Base-by-base conservation (phyloP, 306 rosid species). In the Rosa lucieae region DNA sequence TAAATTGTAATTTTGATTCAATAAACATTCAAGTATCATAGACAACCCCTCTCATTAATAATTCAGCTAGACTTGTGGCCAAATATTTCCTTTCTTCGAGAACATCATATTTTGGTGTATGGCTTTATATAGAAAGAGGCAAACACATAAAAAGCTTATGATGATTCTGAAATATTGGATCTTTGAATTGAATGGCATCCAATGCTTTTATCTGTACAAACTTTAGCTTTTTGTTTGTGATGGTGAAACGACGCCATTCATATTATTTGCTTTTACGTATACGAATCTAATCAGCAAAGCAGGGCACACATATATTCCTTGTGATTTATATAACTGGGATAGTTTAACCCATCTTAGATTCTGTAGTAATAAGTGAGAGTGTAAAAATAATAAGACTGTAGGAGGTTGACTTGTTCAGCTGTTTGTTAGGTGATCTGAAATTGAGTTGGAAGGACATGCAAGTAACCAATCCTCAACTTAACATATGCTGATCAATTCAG, bases 221-320 rank as follows among this genome's bases (percentile, higher is more conserved):
- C 70, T 66, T 66, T 66, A 17, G 68, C 21, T 48, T 47, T 48
- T 8, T 48, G 26, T 1, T 32, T 72, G 62, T 29, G 40, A 62
- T 62, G 14, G 21, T 29, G 42, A 48, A 71, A 49, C 62, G 13
- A 72, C 75, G 17, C 21, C 56, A 70, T 47, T 70, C 74, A 23
- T 70, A 11, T 62, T 5, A 29, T 47, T 48, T 71, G 43, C 75
- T 71, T 48, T 71, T 47, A 42, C 12, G 0, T 53, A 18, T 53
- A 53, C 21, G 23, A 47, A 71, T 47, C 43, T 47, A 6, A 70
- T 47, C 14, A 71, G 21, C 59, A 71, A 44, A 47, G 56, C 37
- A 44, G 26, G 9, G 48, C 17, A 14, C n/a, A 3, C 14, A 68
- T 9, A n/a, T 35, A 13, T 70, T 70, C 53, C 37, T 43, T 43